Conservation (phyloP, 2,329 filamentous ascomycete species). For the Alternaria triticina region DNA sequence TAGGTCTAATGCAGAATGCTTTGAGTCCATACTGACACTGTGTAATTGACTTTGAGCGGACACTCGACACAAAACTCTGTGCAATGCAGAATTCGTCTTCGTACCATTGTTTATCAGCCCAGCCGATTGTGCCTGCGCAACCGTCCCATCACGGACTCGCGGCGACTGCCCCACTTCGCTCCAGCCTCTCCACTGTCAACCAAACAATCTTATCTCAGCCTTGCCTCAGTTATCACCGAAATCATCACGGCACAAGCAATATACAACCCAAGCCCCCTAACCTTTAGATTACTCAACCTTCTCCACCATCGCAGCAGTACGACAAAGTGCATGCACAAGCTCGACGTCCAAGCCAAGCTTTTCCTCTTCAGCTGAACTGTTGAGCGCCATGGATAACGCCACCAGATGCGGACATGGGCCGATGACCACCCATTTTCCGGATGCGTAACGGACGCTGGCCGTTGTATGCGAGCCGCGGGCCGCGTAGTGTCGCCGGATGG, state of each 20-base stretch:
- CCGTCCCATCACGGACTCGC: background rate
- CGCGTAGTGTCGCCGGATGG: background rate
- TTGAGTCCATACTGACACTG: background rate
- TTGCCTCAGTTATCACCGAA: background rate
- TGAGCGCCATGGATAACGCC: constrained; percentile 1
- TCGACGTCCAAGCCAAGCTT: constrained; percentile 3
- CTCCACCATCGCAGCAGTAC: background rate
- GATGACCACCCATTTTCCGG: background rate
- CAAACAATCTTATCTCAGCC: background rate
- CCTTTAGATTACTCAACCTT: background rate
- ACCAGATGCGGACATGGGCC: background rate
- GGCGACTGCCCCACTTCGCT: background rate
- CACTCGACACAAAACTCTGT: background rate
- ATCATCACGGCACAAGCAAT: background rate
- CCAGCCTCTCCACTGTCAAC: background rate
- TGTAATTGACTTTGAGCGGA: background rate
- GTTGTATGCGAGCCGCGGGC: background rate
- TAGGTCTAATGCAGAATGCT: background rate
- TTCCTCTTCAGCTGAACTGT: constrained; percentile 3
- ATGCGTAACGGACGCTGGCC: background rate
- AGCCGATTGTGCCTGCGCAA: background rate
- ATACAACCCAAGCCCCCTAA: background rate
- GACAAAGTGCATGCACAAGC: background rate
- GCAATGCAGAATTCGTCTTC: background rate
- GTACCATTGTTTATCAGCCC: background rate